These are phyloP conservation scores for Boletus barrowsii DNA, from an alignment of 768 basidiomycete genomes.

Conservation along the genomic window DNA sequence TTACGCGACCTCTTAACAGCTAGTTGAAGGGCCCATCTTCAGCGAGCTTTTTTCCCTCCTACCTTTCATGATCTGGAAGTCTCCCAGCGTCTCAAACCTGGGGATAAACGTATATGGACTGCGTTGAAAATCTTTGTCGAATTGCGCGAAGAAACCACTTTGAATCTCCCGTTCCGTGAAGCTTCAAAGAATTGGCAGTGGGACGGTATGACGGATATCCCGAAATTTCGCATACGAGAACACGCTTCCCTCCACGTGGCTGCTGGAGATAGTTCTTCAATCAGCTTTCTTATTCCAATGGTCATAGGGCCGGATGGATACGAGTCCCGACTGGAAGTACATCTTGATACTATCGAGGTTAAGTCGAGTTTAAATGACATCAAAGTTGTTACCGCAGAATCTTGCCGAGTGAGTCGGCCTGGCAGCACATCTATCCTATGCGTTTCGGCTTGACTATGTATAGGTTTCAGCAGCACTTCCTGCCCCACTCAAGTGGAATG, in stretches of 20 bases:
- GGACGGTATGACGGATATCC: constrained; percentile 59
- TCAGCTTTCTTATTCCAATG: constrained; percentile 84
- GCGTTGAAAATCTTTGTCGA: constrained; percentile 78
- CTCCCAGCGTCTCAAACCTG: constrained; percentile 60
- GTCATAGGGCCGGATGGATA: constrained; percentile 72
- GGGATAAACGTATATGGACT: constrained; percentile 83
- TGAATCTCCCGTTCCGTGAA: constrained; percentile 91
- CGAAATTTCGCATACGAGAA: constrained; percentile 56
- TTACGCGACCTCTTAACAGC: constrained; percentile 1
- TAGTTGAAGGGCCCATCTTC: constrained; percentile 60
- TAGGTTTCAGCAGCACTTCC: constrained; percentile 75
- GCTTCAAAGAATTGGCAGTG: constrained; percentile 96
- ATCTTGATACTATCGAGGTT: constrained; percentile 74
- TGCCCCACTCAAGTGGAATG: constrained; percentile 80
- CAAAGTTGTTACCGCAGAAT: constrained; percentile 69
- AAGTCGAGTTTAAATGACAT: constrained; percentile 89
- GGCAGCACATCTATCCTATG: constrained; percentile 20
- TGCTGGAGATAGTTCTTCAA: constrained; percentile 78
- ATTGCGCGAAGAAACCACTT: constrained; percentile 68
- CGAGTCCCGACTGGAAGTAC: constrained; percentile 73
- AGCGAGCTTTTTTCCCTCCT: constrained; percentile 79
- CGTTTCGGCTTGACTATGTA: constrained; percentile 2
- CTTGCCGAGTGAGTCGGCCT: constrained; percentile 57
- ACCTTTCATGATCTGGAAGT: constrained; percentile 62
- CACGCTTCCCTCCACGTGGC: constrained; percentile 69